Percentiles rank a stretch among this genome's conserved stretches.
These are phyloP conservation scores for Sporobolomyces pararoseus DNA, from an alignment of 768 basidiomycete genomes.

Conservation along the genomic window DNA sequence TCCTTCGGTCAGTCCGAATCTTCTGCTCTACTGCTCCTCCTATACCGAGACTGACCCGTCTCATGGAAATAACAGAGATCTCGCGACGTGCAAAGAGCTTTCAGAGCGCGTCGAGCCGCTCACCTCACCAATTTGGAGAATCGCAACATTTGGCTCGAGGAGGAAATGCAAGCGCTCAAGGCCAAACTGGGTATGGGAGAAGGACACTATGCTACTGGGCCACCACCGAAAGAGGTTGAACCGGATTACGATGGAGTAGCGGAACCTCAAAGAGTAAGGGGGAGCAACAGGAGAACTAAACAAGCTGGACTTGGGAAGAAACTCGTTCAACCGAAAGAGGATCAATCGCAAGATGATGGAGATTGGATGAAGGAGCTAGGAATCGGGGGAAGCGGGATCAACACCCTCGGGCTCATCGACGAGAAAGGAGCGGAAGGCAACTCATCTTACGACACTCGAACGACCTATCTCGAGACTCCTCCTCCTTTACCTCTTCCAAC, in stretches of 20 bases:
- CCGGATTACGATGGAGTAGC: slow-evolving; percentile 10
- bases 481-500: too few relatives aligned
- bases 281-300: background rate
- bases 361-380: background rate
- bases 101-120: slow-evolving; percentile 80
- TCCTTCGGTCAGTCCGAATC: slow-evolving; percentile 17
- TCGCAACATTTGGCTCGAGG: slow-evolving; percentile 75
- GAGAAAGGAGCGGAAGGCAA: background rate
- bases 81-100: slow-evolving; percentile 82
- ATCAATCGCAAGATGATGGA: too few relatives aligned
- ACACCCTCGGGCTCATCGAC: background rate
- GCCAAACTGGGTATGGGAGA: slow-evolving; percentile 68
- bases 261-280: background rate
- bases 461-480: background rate
- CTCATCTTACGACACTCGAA: background rate
- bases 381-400: background rate
- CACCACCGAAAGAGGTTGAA: slow-evolving; percentile 5
- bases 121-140: slow-evolving; percentile 78
- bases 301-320: background rate
- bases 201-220: slow-evolving; percentile 4
- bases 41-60: background rate
- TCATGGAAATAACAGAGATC: slow-evolving; percentile 47
- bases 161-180: slow-evolving; percentile 71
- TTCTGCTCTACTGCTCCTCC: background rate
- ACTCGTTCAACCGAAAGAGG: background rate